Evolutionary conservation across 2,329 filamentous ascomycete species (phyloP), one percentile per base, ranked within the genome.

Genomic region (Amphichorda felina): DNA sequence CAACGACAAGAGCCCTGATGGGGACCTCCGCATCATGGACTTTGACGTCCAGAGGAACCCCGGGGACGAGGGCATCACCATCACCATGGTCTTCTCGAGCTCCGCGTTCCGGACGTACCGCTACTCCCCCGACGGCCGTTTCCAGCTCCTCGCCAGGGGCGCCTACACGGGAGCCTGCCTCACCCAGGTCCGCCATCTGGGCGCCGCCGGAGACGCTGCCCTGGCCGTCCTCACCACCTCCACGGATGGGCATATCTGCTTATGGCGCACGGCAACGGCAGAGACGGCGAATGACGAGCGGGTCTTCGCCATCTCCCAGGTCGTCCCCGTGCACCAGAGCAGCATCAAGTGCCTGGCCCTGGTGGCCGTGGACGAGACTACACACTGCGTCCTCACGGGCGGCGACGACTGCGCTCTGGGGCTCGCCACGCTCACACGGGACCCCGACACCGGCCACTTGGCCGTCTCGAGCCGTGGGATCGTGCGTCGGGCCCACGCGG

Each of bases 341-440:
- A 77, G 79, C 34, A 74, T 95, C 51, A 93, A 94, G 53, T 61
- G 66, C 15, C 57, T 82, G 3, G 69, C 70, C 40, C 40, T 75
- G 34, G 41, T 46, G 5, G 5, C 16, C 16, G 18, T 5, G 29
- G 10, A 31, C n/a, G n/a, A 28, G 26, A n/a, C 7, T 8, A 8
- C 11, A 27, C 45, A n/a, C 43, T 16, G 14, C 1, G 50, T 94
- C 14, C 54, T 84, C 4, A 87, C 85, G 0, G 86, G 84, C 18
- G 87, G 91, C 16, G 91, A 98, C 47, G 91, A 96, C 55, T 91
- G 91, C 41, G 80, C 81, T 4, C 55, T 96, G 0, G 79, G 72
- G 1, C 48, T 84, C 9, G 71, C 70, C 17, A 55, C 38, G 0
- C 35, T 59, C 22, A 40, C 38, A 5, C 39, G 41, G 29, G 40